Evolutionary conservation across 352 stramenopile genomes (phyloP).

Genomic region (Globisporangium orthogonon): DNA sequence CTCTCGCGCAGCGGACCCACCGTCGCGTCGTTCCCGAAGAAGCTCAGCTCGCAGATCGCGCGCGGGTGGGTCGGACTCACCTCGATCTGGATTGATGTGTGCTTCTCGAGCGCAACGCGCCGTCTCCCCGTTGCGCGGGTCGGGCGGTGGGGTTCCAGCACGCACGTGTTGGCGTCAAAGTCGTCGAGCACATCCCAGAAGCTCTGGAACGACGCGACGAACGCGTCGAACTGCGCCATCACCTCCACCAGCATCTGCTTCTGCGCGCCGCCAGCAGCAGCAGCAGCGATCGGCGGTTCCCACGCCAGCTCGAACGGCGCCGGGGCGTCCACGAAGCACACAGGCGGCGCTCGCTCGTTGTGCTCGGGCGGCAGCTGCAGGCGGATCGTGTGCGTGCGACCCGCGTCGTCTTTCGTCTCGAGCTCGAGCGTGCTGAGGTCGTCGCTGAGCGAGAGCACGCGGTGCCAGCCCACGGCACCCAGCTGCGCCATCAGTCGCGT

Average conservation of each 20-base stretch:
- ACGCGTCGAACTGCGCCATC: slow-evolving; percentile 43
- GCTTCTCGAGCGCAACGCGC: slow-evolving; percentile 54
- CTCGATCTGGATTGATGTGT: slow-evolving; percentile 73
- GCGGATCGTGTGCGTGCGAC: slow-evolving; percentile 37
- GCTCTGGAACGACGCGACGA: slow-evolving; percentile 52
- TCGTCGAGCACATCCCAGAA: slow-evolving; percentile 81
- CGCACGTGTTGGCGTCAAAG: slow-evolving; percentile 64
- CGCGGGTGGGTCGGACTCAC: slow-evolving; percentile 35
- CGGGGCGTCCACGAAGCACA: slow-evolving; percentile 47
- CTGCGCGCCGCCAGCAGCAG: background rate
- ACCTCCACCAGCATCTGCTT: slow-evolving; percentile 12
- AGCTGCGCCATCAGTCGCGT: slow-evolving; percentile 51
- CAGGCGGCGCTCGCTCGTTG: slow-evolving; percentile 16
- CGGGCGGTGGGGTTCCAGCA: slow-evolving; percentile 67
- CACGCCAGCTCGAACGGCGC: slow-evolving; percentile 29
- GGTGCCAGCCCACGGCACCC: slow-evolving; percentile 53
- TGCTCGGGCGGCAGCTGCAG: slow-evolving; percentile 41
- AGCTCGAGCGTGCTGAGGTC: slow-evolving; percentile 54
- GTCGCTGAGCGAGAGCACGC: slow-evolving; percentile 45
- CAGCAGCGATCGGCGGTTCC: background rate
- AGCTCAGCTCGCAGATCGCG: slow-evolving; percentile 51
- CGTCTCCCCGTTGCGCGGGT: slow-evolving; percentile 56
- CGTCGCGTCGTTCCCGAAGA: slow-evolving; percentile 68
- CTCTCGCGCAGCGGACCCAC: slow-evolving; percentile 43
- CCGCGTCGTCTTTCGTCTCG: slow-evolving; percentile 26